phyloP scores from a whole-genome alignment of 495 filamentous ascomycete species.

The Penicillium psychrofluorescens region DNA sequence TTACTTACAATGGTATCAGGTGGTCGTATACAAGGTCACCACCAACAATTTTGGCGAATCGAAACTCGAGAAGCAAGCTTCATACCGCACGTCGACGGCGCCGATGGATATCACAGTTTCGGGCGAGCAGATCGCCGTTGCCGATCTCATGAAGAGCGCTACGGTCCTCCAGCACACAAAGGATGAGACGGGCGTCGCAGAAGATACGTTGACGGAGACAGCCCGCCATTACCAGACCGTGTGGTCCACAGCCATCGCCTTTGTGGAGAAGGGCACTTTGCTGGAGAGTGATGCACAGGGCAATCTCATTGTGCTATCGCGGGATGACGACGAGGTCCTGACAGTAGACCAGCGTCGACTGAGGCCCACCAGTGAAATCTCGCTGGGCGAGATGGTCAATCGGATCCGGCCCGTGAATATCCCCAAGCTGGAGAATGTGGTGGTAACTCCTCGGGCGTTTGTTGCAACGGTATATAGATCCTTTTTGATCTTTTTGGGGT shows the following conservation, averaged over 20 bases:
- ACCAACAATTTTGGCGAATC: conserved; percentile 36
- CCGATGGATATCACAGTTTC: conserved; percentile 76
- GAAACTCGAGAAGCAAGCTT: conserved; percentile 57
- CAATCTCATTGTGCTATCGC: conserved; percentile 72
- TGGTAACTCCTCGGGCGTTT: conserved; percentile 77
- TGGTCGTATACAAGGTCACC: conserved; percentile 52
- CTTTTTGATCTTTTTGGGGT: background rate
- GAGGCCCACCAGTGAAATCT: conserved; percentile 69
- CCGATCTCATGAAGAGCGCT: conserved; percentile 90
- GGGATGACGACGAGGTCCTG: conserved; percentile 64
- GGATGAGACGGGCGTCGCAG: conserved; percentile 11
- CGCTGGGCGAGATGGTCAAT: conserved; percentile 89
- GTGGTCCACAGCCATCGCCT: conserved; percentile 73
- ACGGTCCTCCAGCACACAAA: conserved; percentile 61
- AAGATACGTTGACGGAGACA: conserved; percentile 57
- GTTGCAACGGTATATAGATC: conserved; percentile 77
- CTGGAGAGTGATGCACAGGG: conserved; percentile 79
- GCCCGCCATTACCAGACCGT: conserved; percentile 72
- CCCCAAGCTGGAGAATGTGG: conserved; percentile 52
- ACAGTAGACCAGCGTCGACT: conserved; percentile 65
- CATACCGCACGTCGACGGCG: conserved; percentile 74
- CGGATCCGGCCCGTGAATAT: conserved; percentile 57
- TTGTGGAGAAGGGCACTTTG: conserved; percentile 64
- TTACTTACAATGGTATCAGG: conserved; percentile 16
- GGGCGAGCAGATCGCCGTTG: conserved; percentile 67